Evolutionary conservation across 2,329 filamentous ascomycete genomes (phyloP), one percentile per base, ranked within the genome.

Genomic region (Aspergillus jensenii): DNA sequence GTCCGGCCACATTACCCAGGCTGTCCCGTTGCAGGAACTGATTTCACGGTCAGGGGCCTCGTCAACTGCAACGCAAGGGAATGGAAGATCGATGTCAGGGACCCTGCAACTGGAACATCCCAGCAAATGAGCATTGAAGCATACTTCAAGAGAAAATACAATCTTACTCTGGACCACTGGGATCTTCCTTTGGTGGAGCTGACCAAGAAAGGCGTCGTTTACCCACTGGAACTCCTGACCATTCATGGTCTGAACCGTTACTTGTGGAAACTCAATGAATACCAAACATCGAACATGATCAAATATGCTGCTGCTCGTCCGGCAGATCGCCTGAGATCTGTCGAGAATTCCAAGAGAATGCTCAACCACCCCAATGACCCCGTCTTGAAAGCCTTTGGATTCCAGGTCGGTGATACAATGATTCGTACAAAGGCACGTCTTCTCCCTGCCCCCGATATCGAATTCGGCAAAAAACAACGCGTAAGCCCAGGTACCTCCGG

Each of bases 251-350:
- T 86, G 37, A 83, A 87, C 70, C 81, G 82, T 2, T 87, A 84
- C 66, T 77, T 76, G 3, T 81, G 75, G 69, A 88, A 87, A 73
- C 71, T 87, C 47, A 81, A 81, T 51, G 84, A 86, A 55, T 67
- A 68, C 0, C 81, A 96, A 76, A 97, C 93, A 0, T 79, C 88
- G 0, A 77, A 83, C 5, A 99, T 99, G 95, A 97, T 99, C 78
- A 93, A 90, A 73, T 91, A 93, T 67, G 93, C 93, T 0, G 93
- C 96, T 4, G 91, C 89, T 6, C 83, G 88, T 1, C 95, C 95
- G 0, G 71, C 73, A 0, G 72, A 86, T 31, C 90, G 95, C n/a
- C 84, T 85, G 63, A 66, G 71, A 0, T 85, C 89, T 19, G 92
- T 98, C 65, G 77, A 86, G 49, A 72, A 83, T 3, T 89, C 89